Evolutionary conservation across 495 filamentous ascomycete genomes (phyloP), one percentile per base, ranked within the genome.

Genomic region (Xylaria curta): DNA sequence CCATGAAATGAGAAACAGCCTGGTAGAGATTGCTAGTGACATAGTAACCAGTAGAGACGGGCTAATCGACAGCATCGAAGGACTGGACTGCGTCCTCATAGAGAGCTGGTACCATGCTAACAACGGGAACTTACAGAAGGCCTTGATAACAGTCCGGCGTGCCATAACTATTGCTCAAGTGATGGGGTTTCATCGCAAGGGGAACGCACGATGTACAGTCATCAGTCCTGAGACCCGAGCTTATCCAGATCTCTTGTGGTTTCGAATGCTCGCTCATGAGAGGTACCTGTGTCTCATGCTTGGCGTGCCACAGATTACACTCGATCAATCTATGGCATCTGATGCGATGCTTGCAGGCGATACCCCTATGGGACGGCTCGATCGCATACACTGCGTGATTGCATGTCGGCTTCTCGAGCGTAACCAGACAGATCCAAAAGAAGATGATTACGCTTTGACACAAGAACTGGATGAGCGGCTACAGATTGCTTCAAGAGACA

Each of bases 11-110:
- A 81, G 81, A 78, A 47, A 66, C 24, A 76, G 77, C 4, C 73
- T 82, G 0, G 77, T 81, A 9, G 78, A 85, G 0, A 79, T 74
- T 15, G 84, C 82, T 24, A 80, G 71, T 36, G 78, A 69, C n/a
- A 72, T 84, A 5, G 83, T 88, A 8, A 85, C 81, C 0, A 79
- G 78, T 36, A 82, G 86, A 66, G 85, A 87, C 49, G 81, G 83
- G 24, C 78, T 87, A 12, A 68, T 81, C 47, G 75, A 79, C 67
- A 83, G 76, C 1, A 58, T 88, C 49, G 85, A 89, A 64, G 84
- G 82, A 15, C 56, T 88, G 4, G 84, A 87, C 62, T 87, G 83
- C 70, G 76, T 88, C 62, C 82, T 88, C 65, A 72, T 87, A 10
- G 86, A 88, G 71, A 75, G 74, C 28, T 62, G 82, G 59, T 87